Evolutionary conservation across 176 grass and related monocot species (phyloP), one percentile per base, ranked within the genome.

Genomic region (Microstegium vimineum): DNA sequence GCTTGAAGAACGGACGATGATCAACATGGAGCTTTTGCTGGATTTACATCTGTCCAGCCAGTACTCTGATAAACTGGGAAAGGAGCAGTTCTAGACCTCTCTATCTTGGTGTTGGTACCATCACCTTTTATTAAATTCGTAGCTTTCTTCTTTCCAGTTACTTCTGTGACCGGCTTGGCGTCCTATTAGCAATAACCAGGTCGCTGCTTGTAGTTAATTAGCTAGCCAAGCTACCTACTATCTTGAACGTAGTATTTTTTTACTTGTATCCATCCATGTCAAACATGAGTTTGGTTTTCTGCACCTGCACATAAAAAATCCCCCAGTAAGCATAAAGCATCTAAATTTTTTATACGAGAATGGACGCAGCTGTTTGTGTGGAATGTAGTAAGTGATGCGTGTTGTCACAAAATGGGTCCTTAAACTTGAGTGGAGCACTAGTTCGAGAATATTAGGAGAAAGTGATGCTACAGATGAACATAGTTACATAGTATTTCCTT

Each of bases 231-330:
- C 47, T 75, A 36, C 69, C 60, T 56, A 68, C 18, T 81, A 70
- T 61, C 36, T 36, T 69, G 33, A 67, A 11, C 4, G 30, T 34
- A 68, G 11, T 84, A 74, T 26, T 59, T 78, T n/a, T 84, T 74
- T 36, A 84, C 47, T 67, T 80, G 61, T 54, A 67, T 62, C 81
- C 76, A 74, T 84, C 68, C 27, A 66, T 74, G 73, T 32, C 34
- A 78, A 88, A 71, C 69, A 59, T 27, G 66, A 73, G 6, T 88
- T 73, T 27, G 74, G 10, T 88, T 78, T 88, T 88, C 34, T 22
- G 47, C 45, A 70, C 56, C 65, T 59, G 14, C 33, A 83, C 41
- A 73, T 78, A 26, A 88, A 71, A 77, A 78, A 72, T 46, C 45
- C 12, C 43, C 36, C 22, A 61, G 78, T 9, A 62, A 65, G 28